These are phyloP conservation scores for Cryptococcus sp. DNA, from an alignment of 1,284 basidiomycete genomes.

Conservation along the genomic window DNA sequence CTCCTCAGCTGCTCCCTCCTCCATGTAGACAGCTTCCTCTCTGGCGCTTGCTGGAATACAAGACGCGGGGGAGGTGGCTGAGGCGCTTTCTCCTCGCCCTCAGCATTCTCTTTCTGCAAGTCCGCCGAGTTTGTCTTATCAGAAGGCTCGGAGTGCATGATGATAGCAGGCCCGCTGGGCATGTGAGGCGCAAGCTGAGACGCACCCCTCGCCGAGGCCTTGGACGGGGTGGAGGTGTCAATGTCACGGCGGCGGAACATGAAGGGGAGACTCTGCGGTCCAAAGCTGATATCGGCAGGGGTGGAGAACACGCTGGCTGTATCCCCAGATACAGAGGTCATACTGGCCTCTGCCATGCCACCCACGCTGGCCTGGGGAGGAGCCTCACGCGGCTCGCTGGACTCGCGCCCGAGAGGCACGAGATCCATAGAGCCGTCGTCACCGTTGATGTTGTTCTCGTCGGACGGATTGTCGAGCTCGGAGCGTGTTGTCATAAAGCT, in stretches of 20 bases:
- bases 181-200: not conserved
- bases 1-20: conserved; percentile 37
- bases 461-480: not conserved
- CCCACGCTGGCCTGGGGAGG: not conserved
- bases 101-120: not conserved
- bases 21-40: conserved; percentile 28
- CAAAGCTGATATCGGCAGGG: conserved; percentile 20
- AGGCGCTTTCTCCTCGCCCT: not conserved
- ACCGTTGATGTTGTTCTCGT: not conserved
- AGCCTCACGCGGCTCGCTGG: not conserved
- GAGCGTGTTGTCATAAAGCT: not conserved
- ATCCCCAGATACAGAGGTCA: conserved; percentile 5
- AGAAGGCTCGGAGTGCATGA: not conserved
- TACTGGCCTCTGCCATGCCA: conserved; percentile 2
- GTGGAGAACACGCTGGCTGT: conserved; percentile 10
- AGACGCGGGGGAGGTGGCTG: not conserved
- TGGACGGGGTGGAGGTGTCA: not conserved
- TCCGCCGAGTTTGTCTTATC: no score
- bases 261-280: conserved; percentile 24
- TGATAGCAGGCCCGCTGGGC: not conserved
- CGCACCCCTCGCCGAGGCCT: not conserved
- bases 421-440: not conserved
- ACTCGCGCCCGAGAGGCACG: not conserved
- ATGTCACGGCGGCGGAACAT: conserved; percentile 13
- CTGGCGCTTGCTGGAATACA: not conserved